These are phyloP conservation scores for Mycena epipterygia DNA, from an alignment of 768 basidiomycete genomes.

Conservation along the genomic window DNA sequence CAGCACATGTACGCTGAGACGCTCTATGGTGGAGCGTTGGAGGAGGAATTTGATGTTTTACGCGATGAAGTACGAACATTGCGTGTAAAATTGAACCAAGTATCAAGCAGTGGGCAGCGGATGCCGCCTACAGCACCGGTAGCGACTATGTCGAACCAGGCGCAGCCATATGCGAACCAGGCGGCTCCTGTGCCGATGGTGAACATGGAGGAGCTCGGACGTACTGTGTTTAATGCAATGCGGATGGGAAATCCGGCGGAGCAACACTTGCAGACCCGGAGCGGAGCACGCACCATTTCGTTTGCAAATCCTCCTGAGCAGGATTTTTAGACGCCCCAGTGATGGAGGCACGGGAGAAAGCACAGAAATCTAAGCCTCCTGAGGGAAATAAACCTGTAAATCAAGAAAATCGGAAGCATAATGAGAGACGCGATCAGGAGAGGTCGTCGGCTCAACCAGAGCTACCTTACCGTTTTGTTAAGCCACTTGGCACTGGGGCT, in stretches of 20 bases:
- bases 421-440: background rate
- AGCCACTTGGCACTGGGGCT: background rate
- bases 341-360: constrained; percentile 15
- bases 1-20: constrained; percentile 9
- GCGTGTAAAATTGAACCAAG: background rate
- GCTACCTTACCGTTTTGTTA: background rate
- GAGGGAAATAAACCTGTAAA: constrained; percentile 12
- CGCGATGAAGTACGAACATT: background rate
- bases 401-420: background rate
- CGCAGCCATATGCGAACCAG: background rate
- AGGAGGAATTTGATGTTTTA: background rate
- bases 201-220: constrained; percentile 13
- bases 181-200: background rate
- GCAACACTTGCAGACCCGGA: constrained; percentile 13
- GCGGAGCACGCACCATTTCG: background rate
- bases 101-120: background rate
- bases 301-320: constrained; percentile 6
- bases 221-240: constrained; percentile 15
- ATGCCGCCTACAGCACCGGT: background rate
- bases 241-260: background rate
- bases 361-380: background rate
- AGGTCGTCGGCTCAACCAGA: background rate
- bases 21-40: background rate
- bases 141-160: background rate
- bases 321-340: constrained; percentile 24